These are phyloP conservation scores for Decorospora gaudefroyi DNA, from an alignment of 2,329 filamentous ascomycete genomes.

Conservation along the genomic window DNA sequence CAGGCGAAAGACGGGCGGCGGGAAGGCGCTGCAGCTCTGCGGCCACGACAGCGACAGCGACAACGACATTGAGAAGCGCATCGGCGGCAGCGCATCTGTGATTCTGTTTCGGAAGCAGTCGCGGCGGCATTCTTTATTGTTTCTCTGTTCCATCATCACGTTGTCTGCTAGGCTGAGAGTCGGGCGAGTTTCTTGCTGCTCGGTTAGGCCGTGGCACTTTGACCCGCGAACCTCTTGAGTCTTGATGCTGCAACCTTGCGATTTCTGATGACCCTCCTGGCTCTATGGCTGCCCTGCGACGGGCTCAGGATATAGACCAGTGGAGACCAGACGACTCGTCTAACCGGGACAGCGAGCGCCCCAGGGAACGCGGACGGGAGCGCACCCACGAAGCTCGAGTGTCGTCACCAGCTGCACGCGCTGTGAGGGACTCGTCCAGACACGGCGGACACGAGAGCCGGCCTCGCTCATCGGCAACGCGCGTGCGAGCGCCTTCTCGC, in stretches of 20 bases:
- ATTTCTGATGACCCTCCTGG: slow-evolving; percentile 47
- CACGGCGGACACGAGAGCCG: slow-evolving; percentile 37
- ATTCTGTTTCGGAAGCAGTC: slow-evolving; percentile 17
- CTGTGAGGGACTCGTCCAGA: slow-evolving; percentile 42
- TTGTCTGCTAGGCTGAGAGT: slow-evolving; percentile 22
- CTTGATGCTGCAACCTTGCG: slow-evolving; percentile 43
- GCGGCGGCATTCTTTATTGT: slow-evolving; percentile 16
- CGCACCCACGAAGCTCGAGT: slow-evolving; percentile 37
- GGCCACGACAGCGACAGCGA: slow-evolving; percentile 23
- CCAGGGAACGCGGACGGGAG: slow-evolving; percentile 33
- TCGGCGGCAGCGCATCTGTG: slow-evolving; percentile 26
- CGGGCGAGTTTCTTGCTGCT: slow-evolving; percentile 34
- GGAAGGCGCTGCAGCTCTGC: slow-evolving; percentile 25
- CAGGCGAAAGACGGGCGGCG: slow-evolving; percentile 35
- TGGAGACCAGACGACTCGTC: slow-evolving; percentile 50
- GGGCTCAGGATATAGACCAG: slow-evolving; percentile 51
- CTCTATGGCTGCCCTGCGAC: slow-evolving; percentile 52
- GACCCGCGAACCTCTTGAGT: slow-evolving; percentile 41
- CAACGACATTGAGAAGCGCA: slow-evolving; percentile 33
- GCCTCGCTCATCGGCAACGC: slow-evolving; percentile 31
- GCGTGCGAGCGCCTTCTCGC: slow-evolving; percentile 37
- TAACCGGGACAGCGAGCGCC: slow-evolving; percentile 38
- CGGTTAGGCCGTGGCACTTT: slow-evolving; percentile 46
- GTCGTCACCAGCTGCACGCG: slow-evolving; percentile 46
- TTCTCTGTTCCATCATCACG: slow-evolving; percentile 15